Percentiles rank a stretch among this genome's conserved stretches.
These are phyloP conservation scores for Colletotrichum gloeosporioides DNA, from an alignment of 2,329 filamentous ascomycete species.

Conservation along the genomic window DNA sequence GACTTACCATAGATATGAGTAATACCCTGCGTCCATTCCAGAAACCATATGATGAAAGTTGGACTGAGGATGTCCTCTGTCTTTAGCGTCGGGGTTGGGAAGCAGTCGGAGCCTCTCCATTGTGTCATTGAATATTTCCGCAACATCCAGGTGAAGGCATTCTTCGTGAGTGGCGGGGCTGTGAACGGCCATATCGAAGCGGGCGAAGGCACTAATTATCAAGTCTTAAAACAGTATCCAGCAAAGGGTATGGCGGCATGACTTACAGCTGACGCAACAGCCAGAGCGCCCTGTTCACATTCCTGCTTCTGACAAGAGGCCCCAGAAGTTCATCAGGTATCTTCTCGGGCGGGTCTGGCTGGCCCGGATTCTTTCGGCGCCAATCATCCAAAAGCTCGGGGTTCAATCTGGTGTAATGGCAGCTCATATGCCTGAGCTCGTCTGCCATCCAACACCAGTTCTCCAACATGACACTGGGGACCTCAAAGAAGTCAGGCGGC, in stretches of 20 bases:
- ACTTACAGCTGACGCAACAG: neutral
- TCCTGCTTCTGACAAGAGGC: neutral
- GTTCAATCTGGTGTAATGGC: neutral
- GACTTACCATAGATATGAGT: neutral
- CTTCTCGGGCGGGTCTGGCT: neutral
- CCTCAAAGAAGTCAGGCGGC: neutral
- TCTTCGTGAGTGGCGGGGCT: neutral
- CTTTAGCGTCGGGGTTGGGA: neutral
- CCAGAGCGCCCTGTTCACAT: neutral
- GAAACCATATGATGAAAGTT: neutral
- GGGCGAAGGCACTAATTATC: neutral
- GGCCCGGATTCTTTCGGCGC: neutral
- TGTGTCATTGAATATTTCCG: fast-evolving
- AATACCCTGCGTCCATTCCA: neutral
- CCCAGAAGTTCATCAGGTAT: neutral
- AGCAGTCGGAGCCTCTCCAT: neutral
- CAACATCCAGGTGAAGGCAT: neutral
- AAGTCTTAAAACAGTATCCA: fast-evolving
- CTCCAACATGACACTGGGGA: neutral
- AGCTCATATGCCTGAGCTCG: neutral
- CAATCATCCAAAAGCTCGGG: neutral
- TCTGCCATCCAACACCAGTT: neutral
- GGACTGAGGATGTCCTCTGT: neutral
- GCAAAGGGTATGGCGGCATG: neutral
- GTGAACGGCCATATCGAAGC: neutral